Evolutionary conservation across 768 basidiomycete genomes (phyloP), one percentile per base, ranked within the genome.

Genomic region (Clathrus columnatus): DNA sequence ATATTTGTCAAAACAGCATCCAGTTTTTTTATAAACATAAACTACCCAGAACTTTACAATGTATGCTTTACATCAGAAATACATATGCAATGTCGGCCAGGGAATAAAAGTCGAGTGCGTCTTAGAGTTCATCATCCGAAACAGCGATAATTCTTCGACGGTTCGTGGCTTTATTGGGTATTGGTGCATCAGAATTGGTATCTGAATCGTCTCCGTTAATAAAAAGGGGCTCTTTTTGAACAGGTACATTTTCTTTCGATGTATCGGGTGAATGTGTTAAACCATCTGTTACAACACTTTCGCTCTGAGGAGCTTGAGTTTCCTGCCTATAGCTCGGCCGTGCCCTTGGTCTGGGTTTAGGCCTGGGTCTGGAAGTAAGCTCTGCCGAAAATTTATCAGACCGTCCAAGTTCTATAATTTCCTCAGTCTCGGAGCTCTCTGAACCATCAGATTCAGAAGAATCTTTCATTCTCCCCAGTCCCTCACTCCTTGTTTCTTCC

Each of bases 401-500:
- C n/a, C 7, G 17, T 20, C n/a, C 45, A 4, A 28, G 21, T 14
- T 14, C 27, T 4, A n/a, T n/a, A 10, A 21, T 46, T 46, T 11
- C n/a, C 14, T 36, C 36, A 36, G 14, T 36, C n/a, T n/a, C 36
- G 7, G 36, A 36, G n/a, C 4, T 32, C 29, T 26, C 48, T 44
- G 16, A 16, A 7, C 4, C 11, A 17, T 53, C 51, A 26, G 29
- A 18, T 32, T 48, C 44, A 48, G 11, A 11, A 10, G 16, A 24
- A 11, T 2, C 27, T 11, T 24, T 4, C 21, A 21, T 21, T 28
- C 20, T 45, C 20, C 28, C 44, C 8, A 29, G 32, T 21, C 29
- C 48, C 46, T 55, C 48, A 8, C 54, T 42, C 27, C 57, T 46
- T 30, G 47, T 52, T 46, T 46, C 17, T 21, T 18, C 11, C 11